Evolutionary conservation across 805 yeast species (phyloP).

Genomic region (Candida arabinofermentans): DNA sequence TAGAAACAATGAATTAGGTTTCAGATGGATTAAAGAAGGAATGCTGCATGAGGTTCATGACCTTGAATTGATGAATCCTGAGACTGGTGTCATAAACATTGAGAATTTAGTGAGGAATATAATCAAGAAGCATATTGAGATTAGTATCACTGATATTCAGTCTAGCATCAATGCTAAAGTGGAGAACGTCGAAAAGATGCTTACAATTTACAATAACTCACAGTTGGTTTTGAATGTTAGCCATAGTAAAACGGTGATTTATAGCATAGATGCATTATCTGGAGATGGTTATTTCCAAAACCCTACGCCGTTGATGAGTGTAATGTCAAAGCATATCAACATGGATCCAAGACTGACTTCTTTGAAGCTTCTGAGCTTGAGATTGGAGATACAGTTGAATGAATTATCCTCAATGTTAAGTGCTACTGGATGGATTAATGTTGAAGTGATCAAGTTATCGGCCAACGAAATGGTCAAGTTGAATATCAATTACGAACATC

Average conservation of each 20-base stretch:
- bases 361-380: slow-evolving; percentile 39
- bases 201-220: slow-evolving; percentile 23
- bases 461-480: slow-evolving; percentile 44
- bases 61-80: slow-evolving; percentile 30
- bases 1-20: slow-evolving; percentile 43
- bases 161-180: slow-evolving; percentile 26
- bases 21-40: slow-evolving; percentile 64
- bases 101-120: slow-evolving; percentile 36
- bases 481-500: slow-evolving; percentile 29
- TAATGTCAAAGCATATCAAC: slow-evolving; percentile 31
- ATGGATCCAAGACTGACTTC: slow-evolving; percentile 24
- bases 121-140: slow-evolving; percentile 37
- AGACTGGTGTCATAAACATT: slow-evolving; percentile 33
- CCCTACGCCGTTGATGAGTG: slow-evolving; percentile 37
- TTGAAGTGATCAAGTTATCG: slow-evolving; percentile 47
- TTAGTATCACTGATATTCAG: slow-evolving; percentile 32
- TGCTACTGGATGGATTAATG: slow-evolving; percentile 68
- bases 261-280: slow-evolving; percentile 32
- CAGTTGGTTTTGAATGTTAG: slow-evolving; percentile 27
- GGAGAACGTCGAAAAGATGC: slow-evolving; percentile 27
- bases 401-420: slow-evolving; percentile 54
- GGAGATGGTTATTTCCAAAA: slow-evolving; percentile 43
- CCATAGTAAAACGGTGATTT: slow-evolving; percentile 27
- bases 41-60: slow-evolving; percentile 16
- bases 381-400: slow-evolving; percentile 44